Evolutionary conservation across 1,139 yeast genomes (phyloP).

Genomic region (Sugiyamaella pinicola): DNA sequence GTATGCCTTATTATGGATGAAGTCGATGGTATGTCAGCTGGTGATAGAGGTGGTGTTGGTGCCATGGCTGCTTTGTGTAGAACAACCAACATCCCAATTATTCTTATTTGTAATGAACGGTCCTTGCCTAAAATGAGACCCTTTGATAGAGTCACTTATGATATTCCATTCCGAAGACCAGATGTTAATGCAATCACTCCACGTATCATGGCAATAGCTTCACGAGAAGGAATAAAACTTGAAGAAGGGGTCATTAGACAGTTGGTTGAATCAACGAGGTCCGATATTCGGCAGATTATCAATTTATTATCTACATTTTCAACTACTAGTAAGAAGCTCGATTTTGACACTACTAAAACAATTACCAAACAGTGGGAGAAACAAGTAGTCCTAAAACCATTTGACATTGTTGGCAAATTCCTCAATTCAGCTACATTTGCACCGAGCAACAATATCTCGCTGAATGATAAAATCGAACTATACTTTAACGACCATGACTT

Average conservation of each 20-base stretch:
- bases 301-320: constrained; percentile 79
- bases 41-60: constrained; percentile 98
- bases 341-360: constrained; percentile 51
- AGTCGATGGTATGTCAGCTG: constrained; percentile 99
- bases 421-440: constrained; percentile 65
- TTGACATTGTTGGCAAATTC: constrained; percentile 79
- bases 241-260: constrained; percentile 83
- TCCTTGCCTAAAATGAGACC: constrained; percentile 94
- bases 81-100: constrained; percentile 84
- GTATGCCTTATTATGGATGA: constrained; percentile 96
- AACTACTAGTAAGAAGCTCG: constrained; percentile 67
- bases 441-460: constrained; percentile 52
- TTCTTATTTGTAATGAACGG: constrained; percentile 91
- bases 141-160: constrained; percentile 82
- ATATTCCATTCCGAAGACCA: constrained; percentile 86
- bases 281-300: constrained; percentile 93
- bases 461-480: constrained; percentile 83
- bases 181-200: constrained; percentile 78
- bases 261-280: constrained; percentile 78
- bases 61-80: constrained; percentile 87
- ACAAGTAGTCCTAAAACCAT: constrained; percentile 87
- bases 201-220: constrained; percentile 88
- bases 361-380: constrained; percentile 81
- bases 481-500: constrained; percentile 95
- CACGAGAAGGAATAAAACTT: constrained; percentile 75